These are phyloP conservation scores for Pachyrhizus erosus DNA, from an alignment of 306 rosid genomes.

Conservation along the genomic window DNA sequence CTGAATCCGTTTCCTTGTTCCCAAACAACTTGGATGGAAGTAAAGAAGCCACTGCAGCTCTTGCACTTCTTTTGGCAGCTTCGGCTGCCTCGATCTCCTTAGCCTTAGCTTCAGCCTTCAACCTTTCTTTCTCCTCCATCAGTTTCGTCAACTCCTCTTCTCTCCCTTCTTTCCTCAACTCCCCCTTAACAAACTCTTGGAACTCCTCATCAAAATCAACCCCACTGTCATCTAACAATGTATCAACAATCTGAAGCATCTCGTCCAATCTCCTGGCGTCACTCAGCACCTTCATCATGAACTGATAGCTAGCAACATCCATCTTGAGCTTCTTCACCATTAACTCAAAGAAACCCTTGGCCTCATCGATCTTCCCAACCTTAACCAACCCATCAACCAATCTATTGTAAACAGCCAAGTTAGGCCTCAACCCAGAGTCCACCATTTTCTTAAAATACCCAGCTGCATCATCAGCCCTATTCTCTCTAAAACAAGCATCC, in stretches of 20 bases:
- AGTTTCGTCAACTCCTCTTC: constrained; percentile 81
- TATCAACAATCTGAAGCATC: constrained; percentile 78
- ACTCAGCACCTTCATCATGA: constrained; percentile 82
- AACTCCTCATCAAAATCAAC: constrained; percentile 76
- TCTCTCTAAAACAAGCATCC: constrained; percentile 88
- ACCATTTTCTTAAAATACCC: constrained; percentile 83
- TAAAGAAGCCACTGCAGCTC: constrained; percentile 79
- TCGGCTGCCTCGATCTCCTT: constrained; percentile 94
- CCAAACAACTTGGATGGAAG: constrained; percentile 86
- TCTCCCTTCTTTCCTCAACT: constrained; percentile 84
- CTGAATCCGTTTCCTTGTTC: constrained; percentile 59
- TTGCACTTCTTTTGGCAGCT: constrained; percentile 85
- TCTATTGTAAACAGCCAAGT: constrained; percentile 80
- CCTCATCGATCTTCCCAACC: constrained; percentile 76
- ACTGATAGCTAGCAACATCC: constrained; percentile 85
- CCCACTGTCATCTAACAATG: constrained; percentile 80
- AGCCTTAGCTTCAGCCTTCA: constrained; percentile 95
- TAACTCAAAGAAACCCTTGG: constrained; percentile 76
- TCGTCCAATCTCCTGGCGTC: constrained; percentile 75
- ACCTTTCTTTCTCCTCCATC: constrained; percentile 94
- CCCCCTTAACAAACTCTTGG: constrained; percentile 81
- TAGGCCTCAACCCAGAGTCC: constrained; percentile 83
- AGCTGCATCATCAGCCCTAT: constrained; percentile 87
- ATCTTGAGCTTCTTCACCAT: constrained; percentile 97
- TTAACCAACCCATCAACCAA: constrained; percentile 84